Evolutionary conservation across 176 grass and related monocot species (phyloP), one percentile per base, ranked within the genome.

Genomic region (Triticum timopheevii): DNA sequence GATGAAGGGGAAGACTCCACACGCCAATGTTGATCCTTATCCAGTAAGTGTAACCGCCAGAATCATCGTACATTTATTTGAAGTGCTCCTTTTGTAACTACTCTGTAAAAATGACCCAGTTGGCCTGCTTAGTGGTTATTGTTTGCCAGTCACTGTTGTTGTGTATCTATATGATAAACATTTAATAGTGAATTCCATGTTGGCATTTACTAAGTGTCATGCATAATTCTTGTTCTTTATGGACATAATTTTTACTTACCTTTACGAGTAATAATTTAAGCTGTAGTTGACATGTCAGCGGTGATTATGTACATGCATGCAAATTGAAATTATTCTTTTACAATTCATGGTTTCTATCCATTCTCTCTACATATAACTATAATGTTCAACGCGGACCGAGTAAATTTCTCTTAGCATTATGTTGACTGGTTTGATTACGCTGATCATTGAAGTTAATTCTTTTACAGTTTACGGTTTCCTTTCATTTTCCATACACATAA

Each of bases 371-470:
- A 31, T 31, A 31, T 31, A 31, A 31, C 31, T 31, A 52, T 75
- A 80, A 52, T 50, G 82, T 35, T 86, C 17, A 31, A 78, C 24
- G 52, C 16, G 4, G 39, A 30, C 19, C 69, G 34, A 83, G 49
- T 81, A 69, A n/a, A 45, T 15, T 82, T 30, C 77, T 87, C 70
- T 50, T 79, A 93, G 93, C 79, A 94, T 76, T 95, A 93, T 89
- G 93, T 90, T 50, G 93, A 98, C 90, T 98, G 95, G 89, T 95
- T 95, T 84, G 95, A 89, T 82, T 95, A 89, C 54, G 95, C 90
- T 20, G 95, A 91, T 73, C 17, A 61, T 59, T 12, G 33, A 85
- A 35, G 56, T 59, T 59, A 22, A 8, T 22, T 59, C 2, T 59
- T 59, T 59, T 54, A 17, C 50, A 59, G 22, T 59, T 59, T 59